Evolutionary conservation across 73 alveolate species (phyloP).

Genomic region (Paramecium tetraurelia): DNA sequence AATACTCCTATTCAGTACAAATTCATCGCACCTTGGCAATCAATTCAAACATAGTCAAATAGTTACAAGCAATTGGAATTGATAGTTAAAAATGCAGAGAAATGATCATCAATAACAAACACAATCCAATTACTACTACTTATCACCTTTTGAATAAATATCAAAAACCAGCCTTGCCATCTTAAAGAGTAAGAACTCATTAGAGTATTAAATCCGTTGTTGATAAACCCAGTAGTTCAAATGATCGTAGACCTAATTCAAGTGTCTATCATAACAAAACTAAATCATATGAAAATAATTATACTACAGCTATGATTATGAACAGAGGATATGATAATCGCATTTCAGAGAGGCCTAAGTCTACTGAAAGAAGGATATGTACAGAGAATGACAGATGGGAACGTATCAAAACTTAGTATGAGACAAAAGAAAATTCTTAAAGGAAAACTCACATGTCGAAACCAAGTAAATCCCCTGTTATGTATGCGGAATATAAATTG

Average conservation of each 20-base stretch:
- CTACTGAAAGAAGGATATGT: neutral
- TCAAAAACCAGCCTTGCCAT: neutral
- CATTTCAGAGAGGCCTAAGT: neutral
- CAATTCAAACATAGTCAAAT: constrained; percentile 57
- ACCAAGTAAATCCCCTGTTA: constrained; percentile 24
- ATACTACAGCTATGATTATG: neutral
- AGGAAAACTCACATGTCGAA: neutral
- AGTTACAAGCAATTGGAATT: constrained; percentile 48
- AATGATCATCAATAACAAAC: constrained; percentile 74
- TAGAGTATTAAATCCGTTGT: constrained; percentile 18
- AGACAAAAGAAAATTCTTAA: neutral
- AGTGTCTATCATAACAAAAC: neutral
- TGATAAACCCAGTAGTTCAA: neutral
- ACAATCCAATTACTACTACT: constrained; percentile 84
- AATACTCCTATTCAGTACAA: neutral
- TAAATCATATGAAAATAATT: constrained; percentile 2
- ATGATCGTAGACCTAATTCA: neutral
- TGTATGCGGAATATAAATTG: constrained; percentile 35
- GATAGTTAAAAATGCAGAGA: constrained; percentile 62
- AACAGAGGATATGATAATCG: neutral
- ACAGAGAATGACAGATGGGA: neutral
- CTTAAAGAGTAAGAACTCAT: neutral
- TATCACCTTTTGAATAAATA: constrained; percentile 67
- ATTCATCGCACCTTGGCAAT: constrained; percentile 42
- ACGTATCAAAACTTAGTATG: neutral